Conservation (phyloP, 768 basidiomycete genomes). For the Russula griseocarnosa region DNA sequence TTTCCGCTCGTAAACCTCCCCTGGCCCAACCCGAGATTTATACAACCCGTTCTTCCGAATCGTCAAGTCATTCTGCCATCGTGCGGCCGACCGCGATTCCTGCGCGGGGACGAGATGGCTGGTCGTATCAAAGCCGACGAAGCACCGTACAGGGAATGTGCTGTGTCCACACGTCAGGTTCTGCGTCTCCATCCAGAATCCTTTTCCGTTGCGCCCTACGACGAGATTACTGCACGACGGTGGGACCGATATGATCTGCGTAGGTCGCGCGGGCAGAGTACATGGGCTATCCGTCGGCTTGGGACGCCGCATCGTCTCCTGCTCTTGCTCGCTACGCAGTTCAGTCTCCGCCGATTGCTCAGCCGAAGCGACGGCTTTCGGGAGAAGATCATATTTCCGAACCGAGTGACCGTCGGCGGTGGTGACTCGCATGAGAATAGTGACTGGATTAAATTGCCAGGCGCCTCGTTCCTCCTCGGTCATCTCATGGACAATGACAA, state of each 20-base stretch:
- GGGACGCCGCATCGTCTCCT: not conserved
- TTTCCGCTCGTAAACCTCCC: conserved; percentile 34
- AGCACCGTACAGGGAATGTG: conserved; percentile 34
- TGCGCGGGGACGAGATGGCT: conserved; percentile 15
- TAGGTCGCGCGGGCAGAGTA: conserved; percentile 30
- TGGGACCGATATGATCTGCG: conserved; percentile 30
- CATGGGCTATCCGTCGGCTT: conserved; percentile 29
- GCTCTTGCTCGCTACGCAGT: conserved; percentile 1
- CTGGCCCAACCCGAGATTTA: conserved; percentile 33
- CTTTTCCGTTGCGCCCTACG: conserved; percentile 35
- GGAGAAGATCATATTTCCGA: conserved; percentile 35
- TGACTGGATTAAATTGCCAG: conserved; percentile 36
- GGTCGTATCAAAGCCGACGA: conserved; percentile 35
- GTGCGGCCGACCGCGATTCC: conserved; percentile 15
- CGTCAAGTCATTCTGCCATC: conserved; percentile 28
- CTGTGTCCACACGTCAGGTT: conserved; percentile 33
- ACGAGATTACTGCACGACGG: conserved; percentile 34
- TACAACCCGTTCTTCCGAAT: conserved; percentile 34
- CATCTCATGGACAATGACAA: conserved; percentile 30
- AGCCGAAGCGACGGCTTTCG: conserved; percentile 24
- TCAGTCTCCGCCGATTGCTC: conserved; percentile 7
- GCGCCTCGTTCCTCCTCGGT: conserved; percentile 28
- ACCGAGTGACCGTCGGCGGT: conserved; percentile 31
- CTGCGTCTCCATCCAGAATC: conserved; percentile 38
- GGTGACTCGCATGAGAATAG: conserved; percentile 33